Evolutionary conservation across 2,329 filamentous ascomycete species (phyloP), one percentile per base, ranked within the genome.

Genomic region (Sarocladium oryzae): DNA sequence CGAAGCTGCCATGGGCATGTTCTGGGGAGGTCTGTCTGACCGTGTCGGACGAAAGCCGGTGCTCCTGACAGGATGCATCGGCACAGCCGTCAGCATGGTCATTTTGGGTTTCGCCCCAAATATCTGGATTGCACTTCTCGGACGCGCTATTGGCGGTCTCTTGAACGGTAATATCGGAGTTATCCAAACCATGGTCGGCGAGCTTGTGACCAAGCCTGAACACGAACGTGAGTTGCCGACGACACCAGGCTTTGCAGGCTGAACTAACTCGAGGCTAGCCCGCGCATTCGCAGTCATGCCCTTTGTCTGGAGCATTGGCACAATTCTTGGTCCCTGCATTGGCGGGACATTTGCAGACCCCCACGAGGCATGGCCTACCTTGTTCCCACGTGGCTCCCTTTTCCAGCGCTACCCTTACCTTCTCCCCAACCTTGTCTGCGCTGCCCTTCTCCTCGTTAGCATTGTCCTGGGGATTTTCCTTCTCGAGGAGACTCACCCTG

Each of bases 101-200:
- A 75, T 92, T 60, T 88, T 96, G 8, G 91, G 91, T 26, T 82
- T 96, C 60, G 83, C 90, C 7, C 75, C 79, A 49, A 95, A 87
- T 65, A 88, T 96, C 58, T 92, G 88, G 85, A 69, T 92, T 53
- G 91, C 91, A 15, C 72, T 96, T 40, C 62, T 81, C 26, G 90
- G 89, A 13, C 78, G 91, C 60, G 80, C 84, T 40, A 64, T 93
- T 13, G 91, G 89, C 37, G 90, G 91, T 20, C 75, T 91, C 11
- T 75, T 96, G 51, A 96, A 96, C 66, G 91, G 91, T 53, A 96
- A 96, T 63, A 89, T 95, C 58, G 90, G 88, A 24, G 88, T 93
- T 32, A 89, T 93, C 57, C 86, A 95, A 67, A 95, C 89, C 16
- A 95, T 95, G 88, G 91, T 96, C 13, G 89, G 86, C 24, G 91